Percentiles rank a stretch among this genome's conserved stretches.
These are phyloP conservation scores for Claviceps paspali DNA, from an alignment of 2,329 filamentous ascomycete genomes.

Conservation along the genomic window DNA sequence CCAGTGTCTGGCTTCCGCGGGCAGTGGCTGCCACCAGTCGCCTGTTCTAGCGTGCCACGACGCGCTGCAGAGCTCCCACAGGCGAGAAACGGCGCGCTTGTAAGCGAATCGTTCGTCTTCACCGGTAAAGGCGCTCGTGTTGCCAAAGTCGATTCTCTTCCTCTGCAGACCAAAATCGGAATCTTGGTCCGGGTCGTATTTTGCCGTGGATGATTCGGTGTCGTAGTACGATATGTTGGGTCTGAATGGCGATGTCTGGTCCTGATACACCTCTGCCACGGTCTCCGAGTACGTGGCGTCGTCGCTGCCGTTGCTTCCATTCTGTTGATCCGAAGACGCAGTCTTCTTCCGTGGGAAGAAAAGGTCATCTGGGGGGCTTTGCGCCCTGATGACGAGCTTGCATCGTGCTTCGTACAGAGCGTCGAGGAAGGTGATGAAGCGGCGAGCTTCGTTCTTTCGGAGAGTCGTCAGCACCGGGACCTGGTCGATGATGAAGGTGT, in stretches of 20 bases:
- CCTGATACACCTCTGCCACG: constrained; percentile 57
- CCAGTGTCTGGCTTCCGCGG: constrained; percentile 50
- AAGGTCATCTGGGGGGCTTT: constrained; percentile 52
- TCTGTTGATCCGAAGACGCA: constrained; percentile 1
- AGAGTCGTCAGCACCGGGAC: constrained; percentile 51
- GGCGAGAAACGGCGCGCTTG: constrained; percentile 57
- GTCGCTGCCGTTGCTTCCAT: constrained; percentile 10
- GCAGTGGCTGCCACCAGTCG: constrained; percentile 59
- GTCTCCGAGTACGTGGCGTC: constrained; percentile 30
- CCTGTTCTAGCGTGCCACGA: constrained; percentile 53
- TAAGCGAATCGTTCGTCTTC: constrained; percentile 75
- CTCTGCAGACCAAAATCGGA: constrained; percentile 33
- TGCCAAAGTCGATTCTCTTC: constrained; percentile 47
- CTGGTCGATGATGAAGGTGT: constrained; percentile 59
- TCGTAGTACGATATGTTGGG: constrained; percentile 60
- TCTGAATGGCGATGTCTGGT: constrained; percentile 59
- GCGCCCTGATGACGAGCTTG: constrained; percentile 55
- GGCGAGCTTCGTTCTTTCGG: constrained; percentile 66
- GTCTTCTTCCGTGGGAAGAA: constrained; percentile 54
- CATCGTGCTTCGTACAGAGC: constrained; percentile 71
- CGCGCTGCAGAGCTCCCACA: constrained; percentile 68
- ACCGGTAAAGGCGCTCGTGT: constrained; percentile 54
- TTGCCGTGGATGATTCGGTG: constrained; percentile 26
- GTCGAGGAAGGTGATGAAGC: constrained; percentile 68
- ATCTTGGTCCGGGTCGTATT: constrained; percentile 41